Base-by-base conservation (phyloP, 1,139 yeast genomes). In the Nakaseomyces bracarensis region DNA sequence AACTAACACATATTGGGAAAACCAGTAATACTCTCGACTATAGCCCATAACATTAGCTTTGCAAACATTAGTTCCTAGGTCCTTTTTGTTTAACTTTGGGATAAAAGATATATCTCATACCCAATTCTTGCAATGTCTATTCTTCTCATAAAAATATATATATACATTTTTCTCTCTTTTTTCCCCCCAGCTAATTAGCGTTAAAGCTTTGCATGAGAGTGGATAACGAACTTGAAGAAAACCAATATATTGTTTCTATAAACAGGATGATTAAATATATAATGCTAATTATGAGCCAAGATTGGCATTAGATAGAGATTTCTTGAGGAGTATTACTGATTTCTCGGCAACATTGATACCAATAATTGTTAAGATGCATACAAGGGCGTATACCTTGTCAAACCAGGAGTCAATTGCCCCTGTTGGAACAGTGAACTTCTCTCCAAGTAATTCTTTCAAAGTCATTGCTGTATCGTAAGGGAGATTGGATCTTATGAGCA, bases 391-490 rank as follows among this genome's bases (percentile, higher is more conserved):
- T 23, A 84, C 74, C 49, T 78, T 70, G 55, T 87, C 95, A 56
- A 84, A 86, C 87, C 93, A 82, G 25, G 71, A 66, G 55, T 87
- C 95, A 26, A 86, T 78, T 44, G 80, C 72, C 30, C 70, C 65
- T 15, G 77, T 77, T n/a, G 58, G 55, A 3, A 60, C 57, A 1
- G 58, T 51, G 39, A 56, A 54, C 28, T 54, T 52, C 41, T 55
- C 55, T 36, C 65, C 52, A 36, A 64, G 48, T 26, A 65, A 46
- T 19, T 54, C 49, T 43, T 58, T 56, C 22, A 66, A 48, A 27
- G 56, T 59, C 28, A 50, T 71, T 8, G 82, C 68, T 52, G 78
- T 74, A 22, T 64, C 70, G 14, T 69, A 61, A 0, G 95, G 91
- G 42, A 86, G 61, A 53, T 82, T 83, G 21, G 91, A 76, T 44